Evolutionary conservation across 139 green algal genomes (phyloP), one percentile per base, ranked within the genome.

Genomic region (Astrephomene gubernaculifera): DNA sequence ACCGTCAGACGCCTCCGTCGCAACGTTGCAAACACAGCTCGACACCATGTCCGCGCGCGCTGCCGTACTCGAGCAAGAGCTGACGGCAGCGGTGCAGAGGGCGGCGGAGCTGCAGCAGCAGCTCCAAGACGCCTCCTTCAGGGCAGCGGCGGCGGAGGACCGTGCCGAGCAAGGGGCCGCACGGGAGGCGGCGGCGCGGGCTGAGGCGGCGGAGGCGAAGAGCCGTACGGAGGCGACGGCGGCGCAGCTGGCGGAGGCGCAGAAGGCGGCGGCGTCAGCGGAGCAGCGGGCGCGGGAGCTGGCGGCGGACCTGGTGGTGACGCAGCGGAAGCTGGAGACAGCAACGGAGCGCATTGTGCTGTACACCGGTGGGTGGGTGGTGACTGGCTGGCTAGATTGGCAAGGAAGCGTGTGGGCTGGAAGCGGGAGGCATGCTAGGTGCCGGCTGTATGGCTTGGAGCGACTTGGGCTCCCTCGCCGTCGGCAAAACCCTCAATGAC

Each of bases 261-360:
- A 81, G 38, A 53, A 43, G 49, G 38, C 21, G 49, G 53, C 29
- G 29, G 73, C 49, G 49, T 49, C 38, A 21, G 39, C 41, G 38
- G 84, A 81, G 38, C 69, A 81, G 81, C 80, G 79, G 12, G 73
- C 73, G 33, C 33, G 43, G 21, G 83, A 91, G 84, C 33, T 89
- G 45, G 68, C 65, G 24, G 36, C 83, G 19, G 88, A 91, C 29
- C 49, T 87, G 21, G 72, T 89, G 25, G 80, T 91, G 8, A 86
- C 65, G 12, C 63, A 52, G 43, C 64, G 80, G 27, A 91, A 91
- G 73, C 65, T 91, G 43, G 60, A 89, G 10, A 41, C 68, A 19
- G 64, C 80, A 27, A 91, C 83, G 27, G 83, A 89, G 71, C 79
- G 88, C 52, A 91, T 89, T 54, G 88, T 91, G 38, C 19, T 82